Base-by-base conservation (phyloP, 192 early-diverging fungal genomes). In the Diversispora eburnea region DNA sequence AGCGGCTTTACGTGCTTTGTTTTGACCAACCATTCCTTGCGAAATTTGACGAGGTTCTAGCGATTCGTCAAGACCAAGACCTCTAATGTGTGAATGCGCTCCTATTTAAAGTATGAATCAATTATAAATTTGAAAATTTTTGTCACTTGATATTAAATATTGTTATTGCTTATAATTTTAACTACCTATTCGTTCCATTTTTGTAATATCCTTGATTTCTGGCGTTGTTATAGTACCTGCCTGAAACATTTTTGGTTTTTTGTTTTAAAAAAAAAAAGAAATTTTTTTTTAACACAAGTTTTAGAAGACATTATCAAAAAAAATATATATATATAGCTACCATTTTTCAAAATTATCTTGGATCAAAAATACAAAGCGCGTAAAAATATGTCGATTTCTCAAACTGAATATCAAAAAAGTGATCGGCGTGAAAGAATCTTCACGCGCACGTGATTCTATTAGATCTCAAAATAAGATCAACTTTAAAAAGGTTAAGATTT, bases 21-120 rank as follows among this genome's bases (percentile, higher is more conserved):
- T 76, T 79, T 98, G 96, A 3, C 97, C 97, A 52, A 99, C 97
- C 97, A 99, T 98, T 59, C 97, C 97, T 78, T 98, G 95, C 47
- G 92, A 91, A 20, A 88, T 88, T 33, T 80, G 76, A 22, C 93
- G 87, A 33, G 95, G 91, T 77, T 99, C 95, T 77, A 98, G 82
- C 19, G 90, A 90, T 78, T 98, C 96, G 74, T 98, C 94, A 72
- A 99, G 82, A 45, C 96, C 97, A 67, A 99, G 87, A 19, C 97
- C 97, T 73, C 93, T 91, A 77, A 99, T 98, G 63, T 99, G 97
- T 70, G 96, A 98, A 80, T 99, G 97, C 3, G 95, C 93, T 66
- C 96, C 95, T 95, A 81, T 20, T 17, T 45, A 48, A 5, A 47
- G 42, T 47, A 22, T 70, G 41, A 61, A 48, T 8, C 46, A 15